Evolutionary conservation across 2,329 filamentous ascomycete genomes (phyloP), one percentile per base, ranked within the genome.

Genomic region (Arthrobotrys conoides): DNA sequence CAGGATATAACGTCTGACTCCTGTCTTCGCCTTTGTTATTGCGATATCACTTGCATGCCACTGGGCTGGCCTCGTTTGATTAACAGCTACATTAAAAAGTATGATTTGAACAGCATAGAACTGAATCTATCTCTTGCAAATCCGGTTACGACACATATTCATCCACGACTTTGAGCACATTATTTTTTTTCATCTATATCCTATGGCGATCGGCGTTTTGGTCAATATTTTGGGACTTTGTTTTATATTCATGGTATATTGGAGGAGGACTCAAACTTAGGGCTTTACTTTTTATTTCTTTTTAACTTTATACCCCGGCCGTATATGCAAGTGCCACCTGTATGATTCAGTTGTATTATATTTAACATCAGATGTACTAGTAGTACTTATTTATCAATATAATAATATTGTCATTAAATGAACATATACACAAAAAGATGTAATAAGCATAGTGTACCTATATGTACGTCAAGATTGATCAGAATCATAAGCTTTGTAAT

Each of bases 301-400:
- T 38, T 27, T n/a, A 27, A n/a, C 36, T 46, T 66, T 67, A 71
- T 67, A 71, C 67, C 53, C 44, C 65, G 51, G 72, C 51, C 33
- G 9, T 20, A 22, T 18, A 59, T 27, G n/a, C 33, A 44, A 44
- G 46, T 20, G 66, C 72, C 67, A 76, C 48, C 20, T 66, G 41
- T 76, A 66, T 71, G 36, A 70, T 71, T 76, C 66, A 63, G 24
- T 22, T 76, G 72, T 76, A 76, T 41, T 44, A 76, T 76, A 76
- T 66, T 24, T 65, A 53, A 44, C 33, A 33, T 27, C 36, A 65
- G 12, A 24, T 76, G 65, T 65, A 76, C 59, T 36, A 70, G 49
- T 67, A 63, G 57, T 70, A 66, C 49, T 66, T 69, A 44, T 46
- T 44, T 2, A 9, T 44, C 53, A 59, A 59, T 59, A 41, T 46